Percentiles rank a stretch among this genome's conserved stretches.
These are phyloP conservation scores for Annulohypoxylon maeteangense DNA, from an alignment of 495 filamentous ascomycete genomes.

Conservation along the genomic window DNA sequence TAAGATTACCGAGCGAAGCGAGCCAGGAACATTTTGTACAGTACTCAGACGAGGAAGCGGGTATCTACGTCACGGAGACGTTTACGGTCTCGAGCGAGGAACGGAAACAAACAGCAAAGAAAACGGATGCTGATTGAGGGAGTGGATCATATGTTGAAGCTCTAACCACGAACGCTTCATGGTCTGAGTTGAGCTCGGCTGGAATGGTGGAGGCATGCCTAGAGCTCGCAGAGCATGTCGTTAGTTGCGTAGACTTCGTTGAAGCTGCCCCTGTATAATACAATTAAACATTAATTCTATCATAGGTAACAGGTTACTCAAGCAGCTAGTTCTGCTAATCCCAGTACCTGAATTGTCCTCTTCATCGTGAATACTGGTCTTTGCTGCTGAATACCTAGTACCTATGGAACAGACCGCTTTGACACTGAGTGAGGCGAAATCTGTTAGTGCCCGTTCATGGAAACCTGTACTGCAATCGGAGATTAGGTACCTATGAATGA, in stretches of 20 bases:
- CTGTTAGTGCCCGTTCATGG: not conserved
- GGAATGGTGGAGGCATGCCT: not conserved
- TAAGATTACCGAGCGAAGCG: conserved; percentile 17
- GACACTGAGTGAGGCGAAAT: not conserved
- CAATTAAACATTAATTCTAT: conserved; percentile 1
- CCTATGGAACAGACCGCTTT: not conserved
- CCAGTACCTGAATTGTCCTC: not conserved
- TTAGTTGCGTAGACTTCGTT: not conserved
- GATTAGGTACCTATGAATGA: not conserved
- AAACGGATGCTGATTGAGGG: not conserved
- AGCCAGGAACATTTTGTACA: conserved; percentile 18
- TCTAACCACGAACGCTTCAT: not conserved
- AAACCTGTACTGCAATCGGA: not conserved
- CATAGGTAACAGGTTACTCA: not conserved
- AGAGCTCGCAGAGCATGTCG: conserved; percentile 8
- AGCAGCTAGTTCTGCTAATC: conserved; percentile 3
- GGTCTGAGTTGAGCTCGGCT: conserved; percentile 16
- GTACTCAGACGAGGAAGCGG: conserved; percentile 15
- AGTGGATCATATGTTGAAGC: not conserved
- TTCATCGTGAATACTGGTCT: not conserved
- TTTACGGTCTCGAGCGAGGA: conserved; percentile 18
- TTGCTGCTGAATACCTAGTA: not conserved
- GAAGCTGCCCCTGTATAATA: conserved; percentile 5
- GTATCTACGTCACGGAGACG: conserved; percentile 18
- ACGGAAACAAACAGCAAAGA: not conserved